These are phyloP conservation scores for Prunus mume DNA, from an alignment of 306 rosid genomes.

Conservation along the genomic window DNA sequence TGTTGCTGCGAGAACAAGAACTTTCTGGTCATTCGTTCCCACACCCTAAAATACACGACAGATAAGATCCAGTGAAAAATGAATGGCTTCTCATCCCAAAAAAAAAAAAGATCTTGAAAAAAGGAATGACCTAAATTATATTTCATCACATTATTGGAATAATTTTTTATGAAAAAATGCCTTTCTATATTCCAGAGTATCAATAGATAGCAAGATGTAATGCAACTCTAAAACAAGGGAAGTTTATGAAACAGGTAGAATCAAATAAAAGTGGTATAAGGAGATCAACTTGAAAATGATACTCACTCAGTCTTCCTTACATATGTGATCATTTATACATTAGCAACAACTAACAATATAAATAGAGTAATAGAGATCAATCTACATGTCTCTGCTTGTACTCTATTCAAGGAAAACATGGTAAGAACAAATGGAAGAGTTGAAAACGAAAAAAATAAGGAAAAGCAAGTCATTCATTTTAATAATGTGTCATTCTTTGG, in stretches of 20 bases:
- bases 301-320: neutral
- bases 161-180: neutral
- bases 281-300: neutral
- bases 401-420: too few species aligned
- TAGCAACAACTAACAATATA: neutral
- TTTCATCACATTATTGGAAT: neutral
- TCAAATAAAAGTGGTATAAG: neutral
- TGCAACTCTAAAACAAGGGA: neutral
- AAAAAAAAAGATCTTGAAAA: neutral
- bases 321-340: neutral
- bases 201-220: neutral
- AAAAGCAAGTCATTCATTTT: too few species aligned
- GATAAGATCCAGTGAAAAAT: slow-evolving; percentile 20
- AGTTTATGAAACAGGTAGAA: neutral
- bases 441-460: too few species aligned
- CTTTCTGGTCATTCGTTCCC: slow-evolving; percentile 92
- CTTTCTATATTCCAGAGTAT: neutral
- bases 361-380: neutral
- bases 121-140: neutral
- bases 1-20: slow-evolving; percentile 99
- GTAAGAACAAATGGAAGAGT: too few species aligned
- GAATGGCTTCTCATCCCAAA: neutral
- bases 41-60: slow-evolving; percentile 64
- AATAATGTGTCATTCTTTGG: neutral
- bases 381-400: too few species aligned